Conservation (phyloP, 2,329 filamentous ascomycete species). For the Pseudocercospora fijiensis region DNA sequence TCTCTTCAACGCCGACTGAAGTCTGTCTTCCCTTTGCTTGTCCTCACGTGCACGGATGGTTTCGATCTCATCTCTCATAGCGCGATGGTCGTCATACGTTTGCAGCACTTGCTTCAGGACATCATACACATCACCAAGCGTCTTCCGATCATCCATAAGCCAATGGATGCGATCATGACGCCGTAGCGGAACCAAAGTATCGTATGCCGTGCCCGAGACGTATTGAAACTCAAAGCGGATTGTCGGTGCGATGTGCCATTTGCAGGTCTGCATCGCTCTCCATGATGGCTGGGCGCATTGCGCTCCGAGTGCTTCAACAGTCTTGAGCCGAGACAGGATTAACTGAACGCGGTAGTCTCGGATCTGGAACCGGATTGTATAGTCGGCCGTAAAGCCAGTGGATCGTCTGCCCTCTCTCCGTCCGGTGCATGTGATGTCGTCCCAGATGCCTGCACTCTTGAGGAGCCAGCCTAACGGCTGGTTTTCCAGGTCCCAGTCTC, state of each 20-base stretch:
- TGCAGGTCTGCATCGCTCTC: slow-evolving; percentile 2
- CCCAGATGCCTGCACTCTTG: not conserved
- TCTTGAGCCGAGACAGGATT: not conserved
- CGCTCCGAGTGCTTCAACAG: not conserved
- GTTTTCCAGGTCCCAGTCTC: not conserved
- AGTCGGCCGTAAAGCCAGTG: slow-evolving; percentile 3
- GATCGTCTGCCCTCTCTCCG: not conserved
- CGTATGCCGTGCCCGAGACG: not conserved
- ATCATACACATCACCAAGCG: not conserved
- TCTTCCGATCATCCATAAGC: not conserved
- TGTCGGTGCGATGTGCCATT: not conserved
- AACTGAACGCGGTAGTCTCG: slow-evolving; percentile 1
- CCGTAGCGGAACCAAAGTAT: not conserved
- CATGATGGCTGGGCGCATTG: not conserved
- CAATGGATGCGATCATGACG: slow-evolving; percentile 2
- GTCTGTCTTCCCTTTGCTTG: not conserved
- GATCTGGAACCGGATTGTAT: not conserved
- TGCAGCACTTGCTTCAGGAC: not conserved
- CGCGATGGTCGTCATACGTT: not conserved
- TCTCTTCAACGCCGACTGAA: not conserved
- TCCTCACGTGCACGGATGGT: not conserved
- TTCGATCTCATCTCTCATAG: not conserved
- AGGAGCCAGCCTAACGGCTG: not conserved
- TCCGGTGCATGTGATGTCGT: not conserved
- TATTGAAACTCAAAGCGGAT: slow-evolving; percentile 4